These are phyloP conservation scores for Suhomyces yuchorum DNA, from an alignment of 1,139 yeast species.

Conservation along the genomic window DNA sequence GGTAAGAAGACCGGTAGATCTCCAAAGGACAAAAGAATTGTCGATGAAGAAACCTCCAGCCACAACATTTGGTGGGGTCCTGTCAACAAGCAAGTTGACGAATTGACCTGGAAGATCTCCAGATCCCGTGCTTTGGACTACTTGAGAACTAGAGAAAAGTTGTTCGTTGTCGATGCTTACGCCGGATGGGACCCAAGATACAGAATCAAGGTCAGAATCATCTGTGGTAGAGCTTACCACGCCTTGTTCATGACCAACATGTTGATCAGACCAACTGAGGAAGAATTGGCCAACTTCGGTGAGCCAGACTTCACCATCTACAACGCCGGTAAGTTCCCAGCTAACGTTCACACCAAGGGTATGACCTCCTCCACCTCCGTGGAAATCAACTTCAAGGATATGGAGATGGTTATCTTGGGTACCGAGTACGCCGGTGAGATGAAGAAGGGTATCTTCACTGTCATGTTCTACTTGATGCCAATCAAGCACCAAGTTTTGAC, in stretches of 20 bases:
- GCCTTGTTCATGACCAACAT: slow-evolving; percentile 97
- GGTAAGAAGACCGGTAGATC: slow-evolving; percentile 98
- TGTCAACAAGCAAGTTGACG: slow-evolving; percentile 92
- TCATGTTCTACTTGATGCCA: slow-evolving; percentile 98
- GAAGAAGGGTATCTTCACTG: slow-evolving; percentile 99
- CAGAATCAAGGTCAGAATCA: slow-evolving; percentile 94
- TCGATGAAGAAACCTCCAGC: slow-evolving; percentile 84
- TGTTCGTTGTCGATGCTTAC: slow-evolving; percentile 92
- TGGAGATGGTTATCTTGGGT: slow-evolving; percentile 99
- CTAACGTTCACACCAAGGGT: slow-evolving; percentile 93
- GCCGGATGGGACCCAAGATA: slow-evolving; percentile 99
- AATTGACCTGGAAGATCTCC: slow-evolving; percentile 92
- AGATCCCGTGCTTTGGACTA: slow-evolving; percentile 97
- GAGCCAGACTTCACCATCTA: slow-evolving; percentile 98
- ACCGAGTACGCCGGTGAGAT: slow-evolving; percentile 99
- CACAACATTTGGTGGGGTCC: slow-evolving; percentile 99
- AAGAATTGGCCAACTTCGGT: slow-evolving; percentile 87
- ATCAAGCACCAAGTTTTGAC: slow-evolving; percentile 89
- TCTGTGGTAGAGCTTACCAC: slow-evolving; percentile 98
- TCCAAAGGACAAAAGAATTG: slow-evolving; percentile 97
- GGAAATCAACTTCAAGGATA: slow-evolving; percentile 92
- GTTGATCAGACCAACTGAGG: slow-evolving; percentile 92
- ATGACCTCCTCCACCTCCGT: slow-evolving; percentile 97
- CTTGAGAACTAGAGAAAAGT: slow-evolving; percentile 92
- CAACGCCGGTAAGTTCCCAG: slow-evolving; percentile 99